Base-by-base conservation (phyloP, 2,329 filamentous ascomycete genomes). In the Ophioceras dolichostomum region DNA sequence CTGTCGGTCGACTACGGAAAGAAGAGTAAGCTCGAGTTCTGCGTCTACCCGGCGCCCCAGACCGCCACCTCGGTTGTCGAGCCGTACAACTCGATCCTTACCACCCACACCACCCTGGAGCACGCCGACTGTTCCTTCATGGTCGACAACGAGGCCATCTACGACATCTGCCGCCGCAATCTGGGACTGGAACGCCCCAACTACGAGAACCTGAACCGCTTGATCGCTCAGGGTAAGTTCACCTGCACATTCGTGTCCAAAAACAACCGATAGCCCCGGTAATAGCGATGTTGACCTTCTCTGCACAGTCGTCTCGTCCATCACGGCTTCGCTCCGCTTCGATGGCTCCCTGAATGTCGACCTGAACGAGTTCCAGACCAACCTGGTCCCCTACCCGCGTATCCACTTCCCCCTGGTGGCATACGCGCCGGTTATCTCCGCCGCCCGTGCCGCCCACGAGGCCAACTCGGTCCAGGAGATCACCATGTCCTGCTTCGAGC, bases 401-500 rank as follows among this genome's bases (percentile, higher is more conserved):
- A 83, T 83, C 47, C 78, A 83, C 66, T 83, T 81, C 60, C 79
- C 79, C 37, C 62, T 83, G 33, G 80, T 83, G 63, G 79, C 73
- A 64, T 83, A 83, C 54, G 76, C 79, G 10, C 78, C 78, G 22
- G 78, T 83, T 48, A 68, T 83, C 45, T 82, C 77, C 17, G 75
- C 76, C 41, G 68, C 73, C 65, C 84, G 83, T 73, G 85, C 81
- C 60, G 74, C 78, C 34, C 84, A 91, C 55, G 84, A 91, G 68
- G 85, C 81, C 67, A 88, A 88, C 76, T 86, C 85, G 69, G 79
- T 87, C 39, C 72, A 76, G 44, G 85, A 91, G 34, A 46, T 49
- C 38, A 49, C 35, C 26, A 19, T 21, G 37, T 5, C 39, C 81
- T 76, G 78, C 63, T 83, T 83, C 54, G 78, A 83, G 65, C 79